phyloP scores from a whole-genome alignment of 1,284 basidiomycete genomes.

The Waitea zeae region DNA sequence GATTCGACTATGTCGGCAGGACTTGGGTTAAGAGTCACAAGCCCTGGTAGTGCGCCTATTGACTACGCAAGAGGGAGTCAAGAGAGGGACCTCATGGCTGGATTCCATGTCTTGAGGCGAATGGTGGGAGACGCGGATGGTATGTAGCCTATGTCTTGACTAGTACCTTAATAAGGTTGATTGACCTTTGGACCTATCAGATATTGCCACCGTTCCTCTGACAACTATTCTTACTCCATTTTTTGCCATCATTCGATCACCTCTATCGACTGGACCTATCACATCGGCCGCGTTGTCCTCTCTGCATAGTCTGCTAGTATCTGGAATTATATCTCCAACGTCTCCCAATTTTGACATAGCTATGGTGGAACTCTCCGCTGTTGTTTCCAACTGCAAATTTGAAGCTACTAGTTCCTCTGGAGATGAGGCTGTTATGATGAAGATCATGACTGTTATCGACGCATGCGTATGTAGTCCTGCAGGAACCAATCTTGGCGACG shows the following conservation, averaged over 20 bases:
- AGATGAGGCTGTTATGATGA: slow-evolving; percentile 89
- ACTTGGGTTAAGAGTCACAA: slow-evolving; percentile 51
- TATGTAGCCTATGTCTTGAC: slow-evolving; percentile 18
- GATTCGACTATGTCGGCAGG: slow-evolving; percentile 54
- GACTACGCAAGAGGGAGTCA: slow-evolving; percentile 28
- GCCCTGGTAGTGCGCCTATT: slow-evolving; percentile 20
- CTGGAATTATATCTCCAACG: slow-evolving; percentile 46
- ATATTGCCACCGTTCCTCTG: slow-evolving; percentile 36
- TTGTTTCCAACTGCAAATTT: slow-evolving; percentile 93
- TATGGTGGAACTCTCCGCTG: slow-evolving; percentile 73
- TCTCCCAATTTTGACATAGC: slow-evolving; percentile 40
- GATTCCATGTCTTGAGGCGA: slow-evolving; percentile 78
- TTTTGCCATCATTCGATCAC: slow-evolving; percentile 84
- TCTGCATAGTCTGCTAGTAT: slow-evolving; percentile 76
- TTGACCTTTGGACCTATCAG: slow-evolving; percentile 17
- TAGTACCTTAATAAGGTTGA: neutral
- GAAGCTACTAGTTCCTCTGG: slow-evolving; percentile 92
- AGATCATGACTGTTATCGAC: slow-evolving; percentile 84
- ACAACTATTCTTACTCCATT: slow-evolving; percentile 70
- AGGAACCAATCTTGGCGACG: slow-evolving; percentile 65
- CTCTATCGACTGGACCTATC: slow-evolving; percentile 86
- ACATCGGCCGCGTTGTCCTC: slow-evolving; percentile 80
- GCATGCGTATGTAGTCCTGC: slow-evolving; percentile 61
- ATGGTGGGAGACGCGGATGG: slow-evolving; percentile 58
- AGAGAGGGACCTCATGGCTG: slow-evolving; percentile 75